Conservation (phyloP, 495 filamentous ascomycete genomes). For the Penicillium egyptiacum region DNA sequence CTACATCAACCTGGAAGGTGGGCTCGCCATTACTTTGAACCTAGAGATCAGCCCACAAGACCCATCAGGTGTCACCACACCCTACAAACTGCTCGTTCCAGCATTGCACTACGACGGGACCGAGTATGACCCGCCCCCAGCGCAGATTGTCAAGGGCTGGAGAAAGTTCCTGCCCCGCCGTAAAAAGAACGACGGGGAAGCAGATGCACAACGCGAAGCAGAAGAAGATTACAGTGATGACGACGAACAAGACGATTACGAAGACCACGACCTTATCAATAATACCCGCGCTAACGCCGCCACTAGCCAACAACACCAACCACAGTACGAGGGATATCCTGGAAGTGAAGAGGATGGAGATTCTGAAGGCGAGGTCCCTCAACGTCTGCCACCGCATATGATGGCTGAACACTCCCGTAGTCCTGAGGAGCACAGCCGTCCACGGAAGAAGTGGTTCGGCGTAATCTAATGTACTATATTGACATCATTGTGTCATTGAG, state of each 20-base stretch:
- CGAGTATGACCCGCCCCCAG: constrained; percentile 43
- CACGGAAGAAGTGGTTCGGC: constrained; percentile 45
- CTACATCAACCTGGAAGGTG: constrained; percentile 67
- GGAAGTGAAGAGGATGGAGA: constrained; percentile 30
- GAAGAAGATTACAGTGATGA: constrained; percentile 32
- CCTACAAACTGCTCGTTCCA: constrained; percentile 85
- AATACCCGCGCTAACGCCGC: constrained; percentile 32
- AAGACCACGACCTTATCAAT: constrained; percentile 31
- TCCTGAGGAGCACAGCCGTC: constrained; percentile 16
- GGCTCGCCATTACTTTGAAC: constrained; percentile 81
- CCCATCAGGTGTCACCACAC: constrained; percentile 82
- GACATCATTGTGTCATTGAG: constrained; percentile 11
- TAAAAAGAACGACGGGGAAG: constrained; percentile 26
- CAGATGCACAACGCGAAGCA: constrained; percentile 16
- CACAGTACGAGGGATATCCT: constrained; percentile 27
- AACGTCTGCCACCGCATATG: constrained; percentile 21
- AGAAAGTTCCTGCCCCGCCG: constrained; percentile 40
- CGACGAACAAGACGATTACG: constrained; percentile 29
- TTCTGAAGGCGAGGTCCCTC: constrained; percentile 20
- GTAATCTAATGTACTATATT: constrained; percentile 31
- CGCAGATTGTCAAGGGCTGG: constrained; percentile 44
- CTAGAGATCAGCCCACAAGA: constrained; percentile 83
- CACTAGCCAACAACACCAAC: constrained; percentile 12
- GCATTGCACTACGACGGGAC: constrained; percentile 57
- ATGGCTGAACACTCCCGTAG: constrained; percentile 15